Percentiles rank a stretch among this genome's conserved stretches.
These are phyloP conservation scores for Aspergillus incahuasiensis DNA, from an alignment of 495 filamentous ascomycete genomes.

Conservation along the genomic window DNA sequence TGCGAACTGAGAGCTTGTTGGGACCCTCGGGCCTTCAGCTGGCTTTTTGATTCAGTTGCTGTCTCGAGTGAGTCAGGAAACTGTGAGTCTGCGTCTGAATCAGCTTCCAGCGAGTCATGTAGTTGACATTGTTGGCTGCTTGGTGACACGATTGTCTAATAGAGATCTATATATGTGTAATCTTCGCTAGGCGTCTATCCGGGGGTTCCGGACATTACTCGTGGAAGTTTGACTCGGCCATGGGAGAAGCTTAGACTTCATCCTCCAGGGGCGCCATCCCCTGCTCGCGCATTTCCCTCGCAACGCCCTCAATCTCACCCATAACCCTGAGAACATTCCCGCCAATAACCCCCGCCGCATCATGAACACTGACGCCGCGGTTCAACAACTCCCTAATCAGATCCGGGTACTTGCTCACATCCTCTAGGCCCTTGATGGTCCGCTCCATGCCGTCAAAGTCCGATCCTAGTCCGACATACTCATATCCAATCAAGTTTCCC, in stretches of 20 bases:
- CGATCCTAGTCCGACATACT: constrained; percentile 58
- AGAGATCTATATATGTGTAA: too few relatives aligned
- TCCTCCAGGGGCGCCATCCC: constrained; percentile 64
- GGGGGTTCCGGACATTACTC: too few relatives aligned
- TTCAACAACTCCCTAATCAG: constrained; percentile 68
- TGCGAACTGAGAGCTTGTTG: too few relatives aligned
- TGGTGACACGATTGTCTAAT: too few relatives aligned
- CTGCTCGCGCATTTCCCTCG: constrained; percentile 53
- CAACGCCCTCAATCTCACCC: constrained; percentile 64
- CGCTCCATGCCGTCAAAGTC: constrained; percentile 58
- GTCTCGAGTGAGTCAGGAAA: too few relatives aligned
- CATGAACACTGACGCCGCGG: constrained; percentile 61
- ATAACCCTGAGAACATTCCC: constrained; percentile 74
- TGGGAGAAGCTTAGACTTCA: constrained; percentile 5
- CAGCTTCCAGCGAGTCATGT: too few relatives aligned
- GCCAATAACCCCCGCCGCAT: constrained; percentile 64
- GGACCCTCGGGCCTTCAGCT: too few relatives aligned
- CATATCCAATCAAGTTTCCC: constrained; percentile 51
- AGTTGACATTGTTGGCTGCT: too few relatives aligned
- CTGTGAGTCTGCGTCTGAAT: too few relatives aligned
- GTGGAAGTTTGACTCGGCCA: background rate
- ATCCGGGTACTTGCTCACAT: constrained; percentile 80
- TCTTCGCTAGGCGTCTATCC: too few relatives aligned
- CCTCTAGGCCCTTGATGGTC: constrained; percentile 52
- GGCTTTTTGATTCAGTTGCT: too few relatives aligned